Evolutionary conservation across 2,329 filamentous ascomycete genomes (phyloP), one percentile per base, ranked within the genome.

Genomic region (Exophiala xenobiotica): DNA sequence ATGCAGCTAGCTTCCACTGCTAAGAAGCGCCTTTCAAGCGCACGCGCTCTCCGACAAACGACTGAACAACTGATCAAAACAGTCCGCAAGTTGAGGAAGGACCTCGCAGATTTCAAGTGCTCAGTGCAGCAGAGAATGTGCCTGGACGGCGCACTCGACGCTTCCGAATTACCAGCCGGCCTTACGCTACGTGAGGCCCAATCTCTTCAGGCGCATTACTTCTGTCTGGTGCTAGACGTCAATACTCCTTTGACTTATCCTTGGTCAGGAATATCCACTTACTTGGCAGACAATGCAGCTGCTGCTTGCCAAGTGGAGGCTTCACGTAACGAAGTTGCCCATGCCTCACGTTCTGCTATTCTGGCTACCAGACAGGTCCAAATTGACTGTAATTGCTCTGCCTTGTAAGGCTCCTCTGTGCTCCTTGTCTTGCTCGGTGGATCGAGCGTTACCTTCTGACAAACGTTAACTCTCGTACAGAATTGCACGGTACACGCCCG

Each of bases 191-290:
- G 38, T 31, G 44, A 53, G 29, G 50, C 45, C 6, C 44, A 48
- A 39, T 53, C 44, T 1, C 45, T 53, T 11, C 43, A 53, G 38
- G 40, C 35, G 2, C 27, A 48, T 23, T 53, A 53, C 24, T 48
- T 35, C 50, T 48, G 44, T 44, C 37, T 49, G n/a, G 44, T 49
- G 50, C 19, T 53, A 8, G 50, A 53, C 23, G 31, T 53, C 19
- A 48, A 53, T 27, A 53, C 50, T 6, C 38, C 45, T 27, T 29
- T 53, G 20, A 41, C 37, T 22, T 48, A 48, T 14, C 50, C 50
- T 9, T 53, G 50, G 50, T 43, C 29, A 23, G 44, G 20, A 3
- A 27, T 44, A 11, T 37, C 11, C 8, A 7, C 31, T 4, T 35
- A 43, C 24, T 2, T 22, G 23, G 20, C 6, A 27, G 8, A 44